Conservation (phyloP, 352 stramenopile genomes). For the Phytophthora foliorum region DNA sequence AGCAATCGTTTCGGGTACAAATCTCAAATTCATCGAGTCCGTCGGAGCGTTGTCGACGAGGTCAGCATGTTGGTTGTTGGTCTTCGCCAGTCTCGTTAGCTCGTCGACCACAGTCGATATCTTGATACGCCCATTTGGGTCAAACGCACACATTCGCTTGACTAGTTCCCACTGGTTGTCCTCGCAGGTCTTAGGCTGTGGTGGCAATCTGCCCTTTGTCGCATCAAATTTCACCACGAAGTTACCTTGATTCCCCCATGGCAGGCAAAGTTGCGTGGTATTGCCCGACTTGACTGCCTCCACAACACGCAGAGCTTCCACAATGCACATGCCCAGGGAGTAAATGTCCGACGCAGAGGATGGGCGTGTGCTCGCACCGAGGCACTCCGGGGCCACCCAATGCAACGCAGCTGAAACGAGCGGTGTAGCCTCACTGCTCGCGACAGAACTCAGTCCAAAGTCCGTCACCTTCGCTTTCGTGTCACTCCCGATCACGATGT, state of each 20-base stretch:
- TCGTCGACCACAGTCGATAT: constrained; percentile 24
- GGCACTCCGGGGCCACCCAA: constrained; percentile 21
- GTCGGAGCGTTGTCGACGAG: neutral
- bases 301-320: constrained; percentile 19
- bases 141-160: constrained; percentile 7
- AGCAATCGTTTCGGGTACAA: neutral
- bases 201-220: neutral
- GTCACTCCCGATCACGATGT: constrained; percentile 31
- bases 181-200: neutral
- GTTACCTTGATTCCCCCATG: neutral
- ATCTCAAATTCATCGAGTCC: neutral
- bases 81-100: neutral
- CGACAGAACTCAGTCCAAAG: constrained; percentile 28
- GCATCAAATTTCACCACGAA: neutral
- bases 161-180: constrained; percentile 10
- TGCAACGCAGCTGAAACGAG: constrained; percentile 8
- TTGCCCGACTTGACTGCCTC: neutral
- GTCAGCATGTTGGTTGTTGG: neutral
- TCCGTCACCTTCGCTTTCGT: constrained; percentile 35
- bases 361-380: neutral
- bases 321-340: constrained; percentile 19
- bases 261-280: neutral
- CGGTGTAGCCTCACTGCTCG: neutral
- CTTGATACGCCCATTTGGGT: constrained; percentile 7
- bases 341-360: constrained; percentile 18